Evolutionary conservation across 108 stramenopile genomes (phyloP), one percentile per base, ranked within the genome.

Genomic region (Seminavis robusta): DNA sequence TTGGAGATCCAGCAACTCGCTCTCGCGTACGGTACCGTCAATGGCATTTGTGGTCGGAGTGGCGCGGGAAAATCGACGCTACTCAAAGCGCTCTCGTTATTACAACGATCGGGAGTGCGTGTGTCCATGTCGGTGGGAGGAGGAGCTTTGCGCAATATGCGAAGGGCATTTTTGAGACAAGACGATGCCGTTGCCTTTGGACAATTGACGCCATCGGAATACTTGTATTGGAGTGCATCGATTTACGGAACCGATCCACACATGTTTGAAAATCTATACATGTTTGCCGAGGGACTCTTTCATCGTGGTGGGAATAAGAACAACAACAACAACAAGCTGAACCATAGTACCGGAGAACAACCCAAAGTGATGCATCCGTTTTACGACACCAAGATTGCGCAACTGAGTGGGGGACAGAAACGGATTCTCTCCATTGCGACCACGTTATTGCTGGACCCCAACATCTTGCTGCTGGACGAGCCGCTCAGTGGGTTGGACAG

Each of bases 401-500:
- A 11, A 4, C 23, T 16, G 6, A 43, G 42, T n/a, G 42, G 42
- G 6, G 42, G 42, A 21, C 42, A 43, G 15, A 43, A 21, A 15
- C 42, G 42, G 20, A 21, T 43, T 21, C 15, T 43, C 6, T 16
- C 42, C 6, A 21, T 43, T 5, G 42, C 10, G 5, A 21, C 42
- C 6, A 21, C 42, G 6, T 21, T 43, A 5, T 43, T 43, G 15
- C 17, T 21, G 6, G 42, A 43, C n/a, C 42, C 42, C 6, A 4
- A 16, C 17, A 21, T 43, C 15, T 43, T 43, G 15, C 23, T 43
- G 42, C 42, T 43, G 20, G 42, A 43, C 23, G 42, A 43, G 42
- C 42, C 42, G 9, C 42, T 43, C 23, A 21, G 20, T 15, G 42
- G 42, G 17, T 43, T 43, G 42, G 42, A 43, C 42, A 43, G 42